Conservation (phyloP, 257 asterid genomes). For the Solanum neorickii region DNA sequence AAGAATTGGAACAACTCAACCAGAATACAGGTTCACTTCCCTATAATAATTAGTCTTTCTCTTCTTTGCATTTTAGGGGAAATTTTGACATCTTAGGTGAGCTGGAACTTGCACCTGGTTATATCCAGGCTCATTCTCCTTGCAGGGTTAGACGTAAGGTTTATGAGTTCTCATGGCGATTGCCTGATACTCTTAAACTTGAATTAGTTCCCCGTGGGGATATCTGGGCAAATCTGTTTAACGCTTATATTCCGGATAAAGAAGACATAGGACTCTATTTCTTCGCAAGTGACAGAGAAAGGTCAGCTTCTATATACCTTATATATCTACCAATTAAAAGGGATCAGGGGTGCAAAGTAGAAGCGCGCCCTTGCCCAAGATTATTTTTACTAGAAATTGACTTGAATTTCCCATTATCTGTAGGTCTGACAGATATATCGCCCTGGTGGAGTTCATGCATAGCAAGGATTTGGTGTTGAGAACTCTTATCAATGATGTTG, state of each 20-base stretch:
- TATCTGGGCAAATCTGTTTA: background rate
- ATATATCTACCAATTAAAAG: background rate
- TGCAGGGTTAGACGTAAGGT: background rate
- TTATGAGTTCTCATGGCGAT: background rate
- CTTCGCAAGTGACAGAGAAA: background rate
- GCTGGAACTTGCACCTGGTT: background rate
- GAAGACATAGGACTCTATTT: background rate
- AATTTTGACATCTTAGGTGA: background rate
- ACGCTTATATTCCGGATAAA: no score
- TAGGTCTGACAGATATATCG: conserved; percentile 33
- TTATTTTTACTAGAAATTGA: background rate
- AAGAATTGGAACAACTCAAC: background rate
- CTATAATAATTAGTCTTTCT: background rate
- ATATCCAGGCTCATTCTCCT: background rate
- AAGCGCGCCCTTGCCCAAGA: background rate
- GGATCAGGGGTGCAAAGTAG: background rate
- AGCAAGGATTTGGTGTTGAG: conserved; percentile 29
- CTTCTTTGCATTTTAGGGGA: background rate
- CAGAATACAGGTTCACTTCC: background rate
- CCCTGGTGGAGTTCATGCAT: conserved; percentile 27
- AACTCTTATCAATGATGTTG: conserved; percentile 31
- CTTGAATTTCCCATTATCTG: background rate
- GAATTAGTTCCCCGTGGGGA: background rate
- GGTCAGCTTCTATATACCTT: background rate
- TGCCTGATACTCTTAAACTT: background rate